Percentiles rank a stretch among this genome's conserved stretches.
phyloP scores from a whole-genome alignment of 208 protist species.

The Novymonas esmeraldas region DNA sequence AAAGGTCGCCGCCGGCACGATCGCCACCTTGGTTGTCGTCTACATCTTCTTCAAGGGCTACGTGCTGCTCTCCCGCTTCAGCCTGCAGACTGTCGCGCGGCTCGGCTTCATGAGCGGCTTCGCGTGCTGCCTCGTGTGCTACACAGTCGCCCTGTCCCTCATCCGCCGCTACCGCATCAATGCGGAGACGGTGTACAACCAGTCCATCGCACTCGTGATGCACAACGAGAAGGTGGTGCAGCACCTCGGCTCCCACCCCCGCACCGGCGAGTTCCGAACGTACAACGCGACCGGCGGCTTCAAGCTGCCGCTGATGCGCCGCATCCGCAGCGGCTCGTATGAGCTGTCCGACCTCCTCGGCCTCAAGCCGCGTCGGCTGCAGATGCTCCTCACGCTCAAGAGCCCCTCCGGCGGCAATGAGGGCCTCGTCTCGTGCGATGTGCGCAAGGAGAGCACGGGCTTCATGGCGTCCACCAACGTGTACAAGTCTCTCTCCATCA shows the following conservation, averaged over 20 bases:
- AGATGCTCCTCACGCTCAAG: conserved; percentile 90
- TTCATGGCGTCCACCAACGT: conserved; percentile 75
- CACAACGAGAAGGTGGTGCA: conserved; percentile 76
- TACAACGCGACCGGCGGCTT: conserved; percentile 82
- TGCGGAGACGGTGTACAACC: conserved; percentile 88
- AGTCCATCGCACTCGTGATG: conserved; percentile 89
- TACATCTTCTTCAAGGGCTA: conserved; percentile 87
- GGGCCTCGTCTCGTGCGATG: conserved; percentile 83
- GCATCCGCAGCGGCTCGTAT: conserved; percentile 86
- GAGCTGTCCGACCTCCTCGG: conserved; percentile 83
- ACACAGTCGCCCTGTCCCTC: conserved; percentile 59
- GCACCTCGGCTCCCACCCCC: conserved; percentile 78
- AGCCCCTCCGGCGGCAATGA: conserved; percentile 66
- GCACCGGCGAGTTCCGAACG: conserved; percentile 84
- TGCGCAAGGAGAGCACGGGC: conserved; percentile 73
- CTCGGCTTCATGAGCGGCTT: conserved; percentile 86
- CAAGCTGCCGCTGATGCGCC: conserved; percentile 79
- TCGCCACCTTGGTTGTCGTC: conserved; percentile 40
- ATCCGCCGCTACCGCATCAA: conserved; percentile 74
- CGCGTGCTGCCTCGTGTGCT: conserved; percentile 59
- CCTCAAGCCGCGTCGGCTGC: conserved; percentile 75
- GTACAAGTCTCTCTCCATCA: conserved; percentile 81
- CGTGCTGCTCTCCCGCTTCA: conserved; percentile 69
- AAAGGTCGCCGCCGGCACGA: conserved; percentile 52
- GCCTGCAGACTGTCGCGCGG: conserved; percentile 77